A percentile compares a stretch with the other conserved stretches of the same genome.
Conservation (phyloP, 2,329 filamentous ascomycete genomes). For the Penicillium freii region DNA sequence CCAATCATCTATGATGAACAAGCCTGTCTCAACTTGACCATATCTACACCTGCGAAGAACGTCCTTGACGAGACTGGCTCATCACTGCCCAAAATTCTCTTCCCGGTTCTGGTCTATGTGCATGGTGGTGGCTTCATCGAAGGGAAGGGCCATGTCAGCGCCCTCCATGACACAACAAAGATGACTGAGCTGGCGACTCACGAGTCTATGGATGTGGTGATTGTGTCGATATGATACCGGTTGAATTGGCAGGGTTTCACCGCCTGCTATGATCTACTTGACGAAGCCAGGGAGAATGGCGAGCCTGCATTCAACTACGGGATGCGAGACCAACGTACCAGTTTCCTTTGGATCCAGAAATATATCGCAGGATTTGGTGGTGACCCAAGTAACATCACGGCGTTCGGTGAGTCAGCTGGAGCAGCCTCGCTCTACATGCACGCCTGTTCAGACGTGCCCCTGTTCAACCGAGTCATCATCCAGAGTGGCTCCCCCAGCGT, state of each 20-base stretch:
- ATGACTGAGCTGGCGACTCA: neutral
- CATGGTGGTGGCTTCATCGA: too few species aligned
- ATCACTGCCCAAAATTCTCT: too few species aligned
- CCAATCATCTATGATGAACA: too few species aligned
- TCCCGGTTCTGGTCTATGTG: too few species aligned
- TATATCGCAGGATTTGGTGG: neutral
- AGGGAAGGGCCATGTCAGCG: neutral
- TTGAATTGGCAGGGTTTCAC: neutral
- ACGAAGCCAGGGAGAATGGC: neutral
- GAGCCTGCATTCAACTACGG: neutral
- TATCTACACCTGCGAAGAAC: too few species aligned
- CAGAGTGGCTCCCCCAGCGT: neutral
- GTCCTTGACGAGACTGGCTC: too few species aligned
- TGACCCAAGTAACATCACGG: neutral
- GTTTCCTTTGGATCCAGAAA: neutral
- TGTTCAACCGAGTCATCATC: neutral
- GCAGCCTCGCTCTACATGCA: neutral
- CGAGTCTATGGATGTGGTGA: neutral
- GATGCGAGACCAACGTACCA: neutral
- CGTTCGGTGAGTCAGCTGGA: neutral
- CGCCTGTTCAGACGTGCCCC: neutral
- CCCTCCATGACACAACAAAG: neutral
- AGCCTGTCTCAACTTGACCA: too few species aligned
- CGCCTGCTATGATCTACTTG: neutral
- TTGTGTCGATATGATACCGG: neutral